Conservation (phyloP, 1,139 yeast genomes). For the Casaregolazyma suthepensis region DNA sequence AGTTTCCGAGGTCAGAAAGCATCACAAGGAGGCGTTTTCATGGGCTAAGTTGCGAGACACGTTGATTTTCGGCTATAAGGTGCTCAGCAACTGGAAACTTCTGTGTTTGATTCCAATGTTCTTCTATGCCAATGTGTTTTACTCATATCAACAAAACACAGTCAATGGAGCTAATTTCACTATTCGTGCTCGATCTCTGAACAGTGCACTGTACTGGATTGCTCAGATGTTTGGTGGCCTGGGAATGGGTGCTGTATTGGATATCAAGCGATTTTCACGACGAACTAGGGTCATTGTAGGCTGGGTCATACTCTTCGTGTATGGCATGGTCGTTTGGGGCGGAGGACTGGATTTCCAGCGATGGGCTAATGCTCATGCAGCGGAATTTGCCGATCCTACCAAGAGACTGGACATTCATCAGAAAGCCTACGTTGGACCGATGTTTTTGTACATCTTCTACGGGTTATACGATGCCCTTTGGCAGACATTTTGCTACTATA, state of each 20-base stretch:
- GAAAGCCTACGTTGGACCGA: slow-evolving; percentile 45
- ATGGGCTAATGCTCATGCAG: slow-evolving; percentile 14
- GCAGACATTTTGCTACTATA: slow-evolving; percentile 39
- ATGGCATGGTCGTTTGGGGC: slow-evolving; percentile 51
- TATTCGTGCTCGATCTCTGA: slow-evolving; percentile 51
- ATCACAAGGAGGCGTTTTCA: slow-evolving; percentile 9
- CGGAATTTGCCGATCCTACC: slow-evolving; percentile 4
- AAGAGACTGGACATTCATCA: slow-evolving; percentile 17
- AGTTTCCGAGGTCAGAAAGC: slow-evolving; percentile 9
- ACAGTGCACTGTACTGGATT: slow-evolving; percentile 52
- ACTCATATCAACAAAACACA: slow-evolving; percentile 53
- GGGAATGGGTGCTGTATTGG: slow-evolving; percentile 42
- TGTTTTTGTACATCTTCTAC: slow-evolving; percentile 55
- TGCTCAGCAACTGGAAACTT: slow-evolving; percentile 16
- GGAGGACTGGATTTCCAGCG: slow-evolving; percentile 49
- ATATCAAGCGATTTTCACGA: slow-evolving; percentile 37
- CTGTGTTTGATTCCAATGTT: slow-evolving; percentile 48
- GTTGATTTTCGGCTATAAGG: slow-evolving; percentile 9
- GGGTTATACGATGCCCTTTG: slow-evolving; percentile 54
- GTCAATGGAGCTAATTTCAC: slow-evolving; percentile 49
- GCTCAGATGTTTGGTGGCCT: slow-evolving; percentile 54
- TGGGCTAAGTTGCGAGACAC: slow-evolving; percentile 7
- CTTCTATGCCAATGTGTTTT: slow-evolving; percentile 55
- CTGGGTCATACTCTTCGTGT: slow-evolving; percentile 38
- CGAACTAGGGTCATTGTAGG: slow-evolving; percentile 43